Conservation (phyloP, 2,329 filamentous ascomycete genomes). For the Exophiala dermatitidis region DNA sequence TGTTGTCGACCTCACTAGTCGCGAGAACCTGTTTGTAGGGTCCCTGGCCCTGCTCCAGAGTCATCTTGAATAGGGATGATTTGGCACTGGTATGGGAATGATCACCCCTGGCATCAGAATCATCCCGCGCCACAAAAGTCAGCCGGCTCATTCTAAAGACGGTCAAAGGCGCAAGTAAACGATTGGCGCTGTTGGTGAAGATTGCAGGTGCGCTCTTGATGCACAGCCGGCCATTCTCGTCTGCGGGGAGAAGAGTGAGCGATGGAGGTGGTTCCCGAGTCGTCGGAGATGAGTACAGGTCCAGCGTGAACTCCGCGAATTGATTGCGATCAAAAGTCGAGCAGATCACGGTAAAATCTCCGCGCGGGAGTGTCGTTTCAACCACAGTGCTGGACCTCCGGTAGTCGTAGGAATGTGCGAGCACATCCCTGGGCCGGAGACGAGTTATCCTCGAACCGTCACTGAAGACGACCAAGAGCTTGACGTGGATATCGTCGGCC, state of each 20-base stretch:
- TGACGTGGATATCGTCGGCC: constrained; percentile 63
- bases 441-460: constrained; percentile 60
- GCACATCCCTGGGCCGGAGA: constrained; percentile 66
- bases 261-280: constrained; percentile 30
- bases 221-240: constrained; percentile 67
- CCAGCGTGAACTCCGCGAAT: constrained; percentile 64
- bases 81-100: not conserved
- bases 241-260: constrained; percentile 50
- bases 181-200: constrained; percentile 46
- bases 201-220: constrained; percentile 50
- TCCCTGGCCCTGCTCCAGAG: constrained; percentile 65
- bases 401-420: constrained; percentile 82
- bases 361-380: constrained; percentile 57
- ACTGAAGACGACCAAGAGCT: constrained; percentile 56
- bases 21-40: constrained; percentile 60
- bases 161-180: constrained; percentile 47
- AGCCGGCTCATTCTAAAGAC: constrained; percentile 54
- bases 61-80: constrained; percentile 56
- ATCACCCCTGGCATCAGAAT: constrained; percentile 19
- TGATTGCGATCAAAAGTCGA: constrained; percentile 36
- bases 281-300: constrained; percentile 47
- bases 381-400: constrained; percentile 69
- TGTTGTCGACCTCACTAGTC: constrained; percentile 47
- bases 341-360: constrained; percentile 51
- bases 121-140: constrained; percentile 49